Conservation (phyloP, 768 basidiomycete genomes). For the Mycena venus region DNA sequence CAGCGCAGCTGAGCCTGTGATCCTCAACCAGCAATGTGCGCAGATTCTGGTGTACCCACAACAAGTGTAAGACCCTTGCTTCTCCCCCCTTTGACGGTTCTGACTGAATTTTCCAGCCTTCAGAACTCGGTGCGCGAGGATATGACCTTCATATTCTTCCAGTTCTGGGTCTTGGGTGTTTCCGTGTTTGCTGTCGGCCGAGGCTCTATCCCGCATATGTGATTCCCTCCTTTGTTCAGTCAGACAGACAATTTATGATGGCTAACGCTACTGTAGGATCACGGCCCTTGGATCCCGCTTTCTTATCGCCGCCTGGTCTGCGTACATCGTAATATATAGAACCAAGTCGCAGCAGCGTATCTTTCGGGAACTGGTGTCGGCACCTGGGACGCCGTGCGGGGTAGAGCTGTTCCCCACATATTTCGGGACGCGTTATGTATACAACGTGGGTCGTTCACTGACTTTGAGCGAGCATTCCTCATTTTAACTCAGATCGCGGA, state of each 20-base stretch:
- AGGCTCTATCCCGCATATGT: slow-evolving; percentile 71
- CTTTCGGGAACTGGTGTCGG: slow-evolving; percentile 54
- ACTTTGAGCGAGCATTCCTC: not conserved
- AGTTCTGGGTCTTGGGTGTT: slow-evolving; percentile 68
- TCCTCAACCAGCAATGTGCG: slow-evolving; percentile 56
- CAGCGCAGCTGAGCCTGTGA: slow-evolving; percentile 29
- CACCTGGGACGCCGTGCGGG: slow-evolving; percentile 60
- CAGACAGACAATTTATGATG: not conserved
- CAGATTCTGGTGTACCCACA: slow-evolving; percentile 58
- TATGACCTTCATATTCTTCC: slow-evolving; percentile 58
- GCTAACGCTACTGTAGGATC: slow-evolving; percentile 46
- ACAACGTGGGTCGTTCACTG: slow-evolving; percentile 53
- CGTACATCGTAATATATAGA: slow-evolving; percentile 59
- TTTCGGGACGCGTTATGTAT: slow-evolving; percentile 53
- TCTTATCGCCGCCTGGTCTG: slow-evolving; percentile 63
- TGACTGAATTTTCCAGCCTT: slow-evolving; percentile 46
- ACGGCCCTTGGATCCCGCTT: slow-evolving; percentile 63
- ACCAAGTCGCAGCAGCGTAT: slow-evolving; percentile 46
- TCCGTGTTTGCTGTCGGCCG: slow-evolving; percentile 63
- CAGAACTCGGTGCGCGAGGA: slow-evolving; percentile 62
- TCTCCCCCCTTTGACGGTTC: not conserved
- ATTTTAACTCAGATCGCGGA: slow-evolving; percentile 60
- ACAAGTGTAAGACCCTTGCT: slow-evolving; percentile 54
- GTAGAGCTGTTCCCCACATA: slow-evolving; percentile 62
- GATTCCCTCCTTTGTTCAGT: slow-evolving; percentile 36